A percentile compares a stretch with the other conserved stretches of the same genome.
phyloP scores from a whole-genome alignment of 1,284 basidiomycete genomes.

The Leccinum solheimii region DNA sequence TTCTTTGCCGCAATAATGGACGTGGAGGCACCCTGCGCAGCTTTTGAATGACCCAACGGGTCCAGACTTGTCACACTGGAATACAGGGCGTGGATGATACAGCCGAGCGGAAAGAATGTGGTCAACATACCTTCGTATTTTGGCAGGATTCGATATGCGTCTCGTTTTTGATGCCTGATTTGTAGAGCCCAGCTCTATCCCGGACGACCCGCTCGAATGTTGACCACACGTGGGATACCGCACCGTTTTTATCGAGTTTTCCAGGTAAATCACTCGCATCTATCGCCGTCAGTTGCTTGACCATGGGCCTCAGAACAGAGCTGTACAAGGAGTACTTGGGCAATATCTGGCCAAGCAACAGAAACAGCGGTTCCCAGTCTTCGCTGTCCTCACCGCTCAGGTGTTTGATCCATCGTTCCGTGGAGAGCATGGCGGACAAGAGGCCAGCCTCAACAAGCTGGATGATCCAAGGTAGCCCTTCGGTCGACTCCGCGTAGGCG shows the following conservation, averaged over 20 bases:
- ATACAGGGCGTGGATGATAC: neutral
- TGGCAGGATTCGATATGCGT: constrained; percentile 30
- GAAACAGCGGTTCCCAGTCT: constrained; percentile 32
- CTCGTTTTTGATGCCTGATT: constrained; percentile 7
- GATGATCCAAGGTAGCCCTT: constrained; percentile 30
- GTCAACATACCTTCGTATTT: constrained; percentile 24
- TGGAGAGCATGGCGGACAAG: constrained; percentile 27
- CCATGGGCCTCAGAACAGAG: constrained; percentile 19
- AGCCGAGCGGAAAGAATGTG: neutral
- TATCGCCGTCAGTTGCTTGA: constrained; percentile 18
- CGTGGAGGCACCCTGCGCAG: constrained; percentile 31
- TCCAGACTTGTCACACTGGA: constrained; percentile 29
- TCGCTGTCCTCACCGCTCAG: constrained; percentile 22
- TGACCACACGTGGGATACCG: constrained; percentile 22
- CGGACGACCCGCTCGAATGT: constrained; percentile 23
- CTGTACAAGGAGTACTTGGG: constrained; percentile 32
- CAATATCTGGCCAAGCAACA: constrained; percentile 26
- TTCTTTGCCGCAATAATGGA: constrained; percentile 34
- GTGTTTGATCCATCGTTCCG: constrained; percentile 30
- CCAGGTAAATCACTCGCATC: constrained; percentile 13
- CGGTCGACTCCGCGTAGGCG: constrained; percentile 28
- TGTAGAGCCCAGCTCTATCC: constrained; percentile 16
- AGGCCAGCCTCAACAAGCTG: constrained; percentile 30
- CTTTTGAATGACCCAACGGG: constrained; percentile 31
- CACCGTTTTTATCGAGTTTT: constrained; percentile 20